A percentile compares a stretch with the other conserved stretches of the same genome.
phyloP scores from a whole-genome alignment of 2,329 filamentous ascomycete genomes.

The Aspergillus transmontanensis region DNA sequence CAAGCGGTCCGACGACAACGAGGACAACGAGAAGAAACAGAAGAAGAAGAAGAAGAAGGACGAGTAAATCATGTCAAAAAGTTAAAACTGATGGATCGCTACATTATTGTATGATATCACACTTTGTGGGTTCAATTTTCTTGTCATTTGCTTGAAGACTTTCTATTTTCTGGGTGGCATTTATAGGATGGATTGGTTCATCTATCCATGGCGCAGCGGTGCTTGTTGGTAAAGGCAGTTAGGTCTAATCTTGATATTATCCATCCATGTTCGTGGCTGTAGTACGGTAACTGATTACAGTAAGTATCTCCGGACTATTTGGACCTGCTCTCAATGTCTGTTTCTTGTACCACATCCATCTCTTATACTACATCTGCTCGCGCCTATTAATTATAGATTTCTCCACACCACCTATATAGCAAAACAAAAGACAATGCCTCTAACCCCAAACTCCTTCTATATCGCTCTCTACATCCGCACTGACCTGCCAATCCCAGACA shows the following conservation, averaged over 20 bases:
- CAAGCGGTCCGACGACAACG: slow-evolving; percentile 60
- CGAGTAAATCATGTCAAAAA: slow-evolving; percentile 34
- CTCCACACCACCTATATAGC: not conserved
- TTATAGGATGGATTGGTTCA: slow-evolving; percentile 30
- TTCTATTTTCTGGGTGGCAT: slow-evolving; percentile 38
- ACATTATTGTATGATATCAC: slow-evolving; percentile 48
- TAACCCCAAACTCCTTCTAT: slow-evolving; percentile 21
- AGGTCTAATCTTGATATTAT: slow-evolving; percentile 24
- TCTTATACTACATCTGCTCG: not conserved
- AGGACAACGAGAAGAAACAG: slow-evolving; percentile 54
- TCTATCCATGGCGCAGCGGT: slow-evolving; percentile 35
- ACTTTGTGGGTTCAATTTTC: slow-evolving; percentile 32
- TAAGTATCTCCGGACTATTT: not conserved
- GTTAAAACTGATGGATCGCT: slow-evolving; percentile 27
- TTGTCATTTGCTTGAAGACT: slow-evolving; percentile 29
- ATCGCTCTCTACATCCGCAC: slow-evolving; percentile 28
- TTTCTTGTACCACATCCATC: not conserved
- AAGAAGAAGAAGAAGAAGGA: slow-evolving; percentile 65
- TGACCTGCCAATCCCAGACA: slow-evolving; percentile 26
- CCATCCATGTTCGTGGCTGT: not conserved
- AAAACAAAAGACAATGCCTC: not conserved
- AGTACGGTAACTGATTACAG: not conserved
- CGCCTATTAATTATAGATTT: not conserved
- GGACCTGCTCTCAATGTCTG: not conserved
- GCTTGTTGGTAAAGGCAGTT: slow-evolving; percentile 31